A percentile compares a stretch with the other conserved stretches of the same genome.
Evolutionary conservation across 768 basidiomycete genomes (phyloP).

Genomic region (Rhizopogon vesiculosus): DNA sequence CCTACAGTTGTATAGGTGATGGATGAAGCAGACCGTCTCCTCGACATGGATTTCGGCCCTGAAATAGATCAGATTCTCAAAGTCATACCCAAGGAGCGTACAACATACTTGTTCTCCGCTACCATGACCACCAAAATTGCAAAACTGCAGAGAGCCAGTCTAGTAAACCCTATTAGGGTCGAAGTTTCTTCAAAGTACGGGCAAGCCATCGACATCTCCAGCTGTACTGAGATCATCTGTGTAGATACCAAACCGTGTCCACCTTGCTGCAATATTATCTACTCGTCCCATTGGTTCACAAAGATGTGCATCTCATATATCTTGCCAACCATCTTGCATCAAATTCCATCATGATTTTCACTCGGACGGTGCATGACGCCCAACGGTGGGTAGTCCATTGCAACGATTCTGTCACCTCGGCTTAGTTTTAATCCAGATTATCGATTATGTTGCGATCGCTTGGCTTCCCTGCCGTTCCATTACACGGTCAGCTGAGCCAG

Average conservation of each 20-base stretch:
- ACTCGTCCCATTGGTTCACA: constrained; percentile 85
- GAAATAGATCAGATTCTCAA: constrained; percentile 96
- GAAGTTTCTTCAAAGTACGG: constrained; percentile 88
- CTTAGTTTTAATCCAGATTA: constrained; percentile 40
- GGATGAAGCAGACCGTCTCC: constrained; percentile 92
- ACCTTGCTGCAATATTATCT: constrained; percentile 96
- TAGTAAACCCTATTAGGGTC: constrained; percentile 88
- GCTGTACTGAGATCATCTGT: neutral
- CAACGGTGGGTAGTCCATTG: constrained; percentile 48
- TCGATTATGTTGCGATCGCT: constrained; percentile 86
- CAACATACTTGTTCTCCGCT: constrained; percentile 95
- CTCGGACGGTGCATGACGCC: constrained; percentile 91
- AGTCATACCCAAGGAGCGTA: constrained; percentile 89
- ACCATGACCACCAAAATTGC: constrained; percentile 99
- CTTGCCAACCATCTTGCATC: constrained; percentile 85
- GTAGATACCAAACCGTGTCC: constrained; percentile 93
- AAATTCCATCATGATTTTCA: constrained; percentile 95
- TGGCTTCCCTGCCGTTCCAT: constrained; percentile 91
- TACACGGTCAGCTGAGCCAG: constrained; percentile 94
- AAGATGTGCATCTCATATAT: constrained; percentile 88
- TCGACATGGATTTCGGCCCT: constrained; percentile 96
- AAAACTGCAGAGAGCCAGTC: constrained; percentile 90
- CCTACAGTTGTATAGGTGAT: constrained; percentile 61
- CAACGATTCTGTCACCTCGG: neutral
- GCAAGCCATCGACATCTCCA: constrained; percentile 18